These are phyloP conservation scores for Exobasidium cylindrosporum DNA, from an alignment of 1,284 basidiomycete species.

Conservation along the genomic window DNA sequence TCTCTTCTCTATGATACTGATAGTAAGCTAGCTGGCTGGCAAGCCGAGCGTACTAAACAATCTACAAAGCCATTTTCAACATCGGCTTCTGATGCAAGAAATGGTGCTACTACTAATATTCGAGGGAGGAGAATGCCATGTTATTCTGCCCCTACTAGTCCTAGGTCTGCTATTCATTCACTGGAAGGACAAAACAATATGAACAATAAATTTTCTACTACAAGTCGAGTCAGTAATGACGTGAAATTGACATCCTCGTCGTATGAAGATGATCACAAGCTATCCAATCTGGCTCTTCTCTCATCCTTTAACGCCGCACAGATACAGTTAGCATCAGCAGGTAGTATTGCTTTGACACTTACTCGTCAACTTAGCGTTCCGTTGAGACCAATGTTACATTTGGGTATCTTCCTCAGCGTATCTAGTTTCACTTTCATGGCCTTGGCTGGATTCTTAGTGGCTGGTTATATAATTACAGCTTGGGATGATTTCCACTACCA, in stretches of 20 bases:
- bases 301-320: conserved; percentile 36
- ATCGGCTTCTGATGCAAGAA: not conserved
- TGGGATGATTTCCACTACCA: conserved; percentile 39
- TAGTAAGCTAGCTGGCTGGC: not conserved
- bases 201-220: conserved; percentile 18
- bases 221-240: conserved; percentile 6
- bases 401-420: conserved; percentile 40
- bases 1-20: not conserved
- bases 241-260: not conserved
- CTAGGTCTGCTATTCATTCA: not conserved
- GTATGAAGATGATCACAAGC: conserved; percentile 1
- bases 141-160: conserved; percentile 14
- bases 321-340: conserved; percentile 37
- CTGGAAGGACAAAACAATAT: conserved; percentile 24
- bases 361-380: conserved; percentile 41
- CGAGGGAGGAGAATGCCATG: conserved; percentile 1
- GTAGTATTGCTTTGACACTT: conserved; percentile 36
- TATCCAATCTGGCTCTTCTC: conserved; percentile 30
- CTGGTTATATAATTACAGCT: conserved; percentile 37
- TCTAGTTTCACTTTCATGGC: conserved; percentile 39
- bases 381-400: conserved; percentile 36
- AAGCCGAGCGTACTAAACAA: not conserved
- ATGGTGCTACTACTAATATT: not conserved
- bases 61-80: not conserved
- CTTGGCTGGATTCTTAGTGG: conserved; percentile 32